phyloP scores from a whole-genome alignment of 306 rosid genomes.

The Comarum palustre region DNA sequence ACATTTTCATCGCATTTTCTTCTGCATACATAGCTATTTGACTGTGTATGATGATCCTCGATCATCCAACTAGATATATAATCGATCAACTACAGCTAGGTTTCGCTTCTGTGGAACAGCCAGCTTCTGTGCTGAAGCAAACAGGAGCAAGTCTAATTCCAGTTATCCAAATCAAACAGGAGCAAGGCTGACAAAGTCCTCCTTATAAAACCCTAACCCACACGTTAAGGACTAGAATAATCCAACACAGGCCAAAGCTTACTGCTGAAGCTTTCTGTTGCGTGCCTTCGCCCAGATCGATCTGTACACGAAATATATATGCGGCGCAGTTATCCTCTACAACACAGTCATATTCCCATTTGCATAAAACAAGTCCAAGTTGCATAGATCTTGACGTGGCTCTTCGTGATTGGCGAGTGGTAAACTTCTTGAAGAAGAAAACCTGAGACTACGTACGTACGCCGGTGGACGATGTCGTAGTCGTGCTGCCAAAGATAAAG shows the following conservation, averaged over 20 bases:
- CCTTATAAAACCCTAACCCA: conserved; percentile 23
- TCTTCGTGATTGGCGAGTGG: background rate
- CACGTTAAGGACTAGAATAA: conserved; percentile 26
- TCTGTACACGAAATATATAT: background rate
- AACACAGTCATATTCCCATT: background rate
- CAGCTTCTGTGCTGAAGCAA: background rate
- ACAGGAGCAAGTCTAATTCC: background rate
- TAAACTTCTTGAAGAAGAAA: background rate
- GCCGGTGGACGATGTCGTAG: background rate
- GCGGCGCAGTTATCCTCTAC: conserved; percentile 13
- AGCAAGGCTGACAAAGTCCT: conserved; percentile 20
- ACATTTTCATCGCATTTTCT: background rate
- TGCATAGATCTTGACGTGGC: background rate
- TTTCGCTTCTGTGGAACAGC: background rate
- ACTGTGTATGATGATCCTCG: background rate
- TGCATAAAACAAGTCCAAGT: conserved; percentile 1
- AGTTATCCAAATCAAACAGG: background rate
- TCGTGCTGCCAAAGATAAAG: conserved; percentile 13
- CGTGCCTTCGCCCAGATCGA: conserved; percentile 44
- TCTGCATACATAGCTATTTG: background rate
- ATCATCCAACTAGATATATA: background rate
- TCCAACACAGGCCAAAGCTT: conserved; percentile 33
- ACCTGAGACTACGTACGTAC: background rate
- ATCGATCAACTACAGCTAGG: background rate
- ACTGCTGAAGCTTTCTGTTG: conserved; percentile 45